Evolutionary conservation across 139 green algal genomes (phyloP).

Genomic region (Nannochloris sp.): DNA sequence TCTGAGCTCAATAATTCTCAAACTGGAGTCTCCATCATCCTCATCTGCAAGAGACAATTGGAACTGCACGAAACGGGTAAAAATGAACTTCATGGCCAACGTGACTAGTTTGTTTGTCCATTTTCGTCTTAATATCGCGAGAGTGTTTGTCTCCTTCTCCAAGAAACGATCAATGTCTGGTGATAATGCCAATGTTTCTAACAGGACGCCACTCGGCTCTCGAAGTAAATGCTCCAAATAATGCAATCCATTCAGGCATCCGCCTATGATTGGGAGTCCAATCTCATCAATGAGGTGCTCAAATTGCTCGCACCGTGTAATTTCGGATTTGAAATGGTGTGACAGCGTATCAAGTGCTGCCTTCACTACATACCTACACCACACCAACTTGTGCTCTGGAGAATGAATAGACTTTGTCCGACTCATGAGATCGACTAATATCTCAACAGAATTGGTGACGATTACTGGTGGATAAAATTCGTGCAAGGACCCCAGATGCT

Average conservation of each 20-base stretch:
- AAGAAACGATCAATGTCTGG: conserved; percentile 3
- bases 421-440: conserved; percentile 6
- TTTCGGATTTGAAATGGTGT: conserved; percentile 10
- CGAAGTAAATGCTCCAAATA: conserved; percentile 36
- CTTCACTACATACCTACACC: not conserved
- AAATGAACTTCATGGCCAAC: conserved; percentile 30
- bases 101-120: conserved; percentile 41
- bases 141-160: conserved; percentile 22
- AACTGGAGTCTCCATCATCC: not conserved
- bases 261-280: conserved; percentile 29
- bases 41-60: not conserved
- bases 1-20: conserved; percentile 14
- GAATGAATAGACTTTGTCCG: conserved; percentile 8
- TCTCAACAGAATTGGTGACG: not conserved
- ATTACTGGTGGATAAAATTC: conserved; percentile 11
- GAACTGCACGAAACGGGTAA: conserved; percentile 10
- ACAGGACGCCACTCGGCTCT: conserved; percentile 22
- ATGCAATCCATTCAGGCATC: conserved; percentile 28
- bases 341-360: conserved; percentile 13
- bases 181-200: conserved; percentile 12
- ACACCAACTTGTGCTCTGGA: not conserved
- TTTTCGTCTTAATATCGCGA: conserved; percentile 27
- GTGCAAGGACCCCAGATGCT: not conserved
- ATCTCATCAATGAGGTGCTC: conserved; percentile 22
- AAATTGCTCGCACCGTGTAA: conserved; percentile 27